Evolutionary conservation across 176 grass and related monocot species (phyloP).

Genomic region (Musa itinerans): DNA sequence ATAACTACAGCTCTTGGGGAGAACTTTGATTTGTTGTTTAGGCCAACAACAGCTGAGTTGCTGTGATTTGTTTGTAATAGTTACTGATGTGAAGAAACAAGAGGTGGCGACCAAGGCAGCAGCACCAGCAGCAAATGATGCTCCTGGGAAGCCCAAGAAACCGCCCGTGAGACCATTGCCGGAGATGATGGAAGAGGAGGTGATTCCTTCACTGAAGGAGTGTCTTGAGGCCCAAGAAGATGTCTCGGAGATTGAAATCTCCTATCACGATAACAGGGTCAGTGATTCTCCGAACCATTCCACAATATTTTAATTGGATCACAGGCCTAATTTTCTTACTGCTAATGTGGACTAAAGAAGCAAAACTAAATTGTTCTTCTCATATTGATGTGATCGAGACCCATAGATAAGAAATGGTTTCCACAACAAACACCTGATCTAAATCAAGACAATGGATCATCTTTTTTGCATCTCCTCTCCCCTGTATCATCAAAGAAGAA

Average conservation of each 20-base stretch:
- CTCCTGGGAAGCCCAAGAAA: constrained; percentile 60
- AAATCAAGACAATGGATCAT: too few relatives aligned
- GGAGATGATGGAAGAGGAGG: constrained; percentile 69
- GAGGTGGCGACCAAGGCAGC: constrained; percentile 22
- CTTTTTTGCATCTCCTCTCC: too few relatives aligned
- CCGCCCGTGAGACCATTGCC: constrained; percentile 48
- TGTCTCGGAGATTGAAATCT: constrained; percentile 60
- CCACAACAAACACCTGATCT: too few relatives aligned
- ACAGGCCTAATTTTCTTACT: too few relatives aligned
- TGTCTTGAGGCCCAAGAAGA: constrained; percentile 62
- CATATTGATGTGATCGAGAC: too few relatives aligned
- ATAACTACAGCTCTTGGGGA: too few relatives aligned
- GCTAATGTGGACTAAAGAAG: too few relatives aligned
- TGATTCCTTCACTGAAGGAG: constrained; percentile 16
- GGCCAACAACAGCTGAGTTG: too few relatives aligned
- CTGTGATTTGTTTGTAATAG: not conserved
- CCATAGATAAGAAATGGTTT: too few relatives aligned
- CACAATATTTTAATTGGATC: too few relatives aligned
- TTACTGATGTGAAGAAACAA: constrained; percentile 25
- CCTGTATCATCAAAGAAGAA: not conserved
- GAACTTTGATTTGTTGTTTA: too few relatives aligned
- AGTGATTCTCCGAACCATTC: constrained; percentile 5
- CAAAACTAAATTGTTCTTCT: too few relatives aligned
- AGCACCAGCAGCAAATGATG: not conserved
- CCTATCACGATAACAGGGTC: constrained; percentile 85